A percentile compares a stretch with the other conserved stretches of the same genome.
These are phyloP conservation scores for Lactarius quietus DNA, from an alignment of 768 basidiomycete genomes.

Conservation along the genomic window DNA sequence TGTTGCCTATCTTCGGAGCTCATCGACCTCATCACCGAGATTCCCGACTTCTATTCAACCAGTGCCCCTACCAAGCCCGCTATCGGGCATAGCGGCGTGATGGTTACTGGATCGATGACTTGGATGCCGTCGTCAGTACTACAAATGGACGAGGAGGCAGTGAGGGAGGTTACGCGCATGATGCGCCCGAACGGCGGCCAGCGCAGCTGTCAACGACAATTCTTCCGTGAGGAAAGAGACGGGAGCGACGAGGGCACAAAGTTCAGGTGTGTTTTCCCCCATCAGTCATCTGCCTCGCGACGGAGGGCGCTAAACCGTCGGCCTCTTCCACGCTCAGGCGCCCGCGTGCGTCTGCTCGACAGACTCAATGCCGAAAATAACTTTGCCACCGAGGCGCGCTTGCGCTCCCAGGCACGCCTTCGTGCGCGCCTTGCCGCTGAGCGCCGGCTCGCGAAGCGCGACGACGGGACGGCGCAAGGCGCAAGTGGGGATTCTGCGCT, in stretches of 20 bases:
- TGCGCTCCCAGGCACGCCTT: conserved; percentile 25
- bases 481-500: not conserved
- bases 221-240: conserved; percentile 2
- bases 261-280: conserved; percentile 14
- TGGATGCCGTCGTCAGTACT: not conserved
- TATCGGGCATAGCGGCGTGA: conserved; percentile 3
- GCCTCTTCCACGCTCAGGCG: conserved; percentile 2
- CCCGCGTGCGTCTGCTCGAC: conserved; percentile 39
- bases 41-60: not conserved
- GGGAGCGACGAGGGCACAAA: conserved; percentile 1
- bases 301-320: conserved; percentile 8
- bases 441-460: conserved; percentile 2
- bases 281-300: conserved; percentile 22
- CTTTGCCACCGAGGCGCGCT: conserved; percentile 27
- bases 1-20: conserved; percentile 41
- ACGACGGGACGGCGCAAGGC: not conserved
- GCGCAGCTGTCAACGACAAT: conserved; percentile 12
- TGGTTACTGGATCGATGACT: not conserved
- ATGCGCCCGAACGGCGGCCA: not conserved
- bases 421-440: conserved; percentile 16
- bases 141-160: not conserved
- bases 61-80: not conserved
- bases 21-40: conserved; percentile 12
- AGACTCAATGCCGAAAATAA: conserved; percentile 45
- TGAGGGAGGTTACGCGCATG: not conserved